These are phyloP conservation scores for Fusarium tanahbumbuense DNA, from an alignment of 2,329 filamentous ascomycete genomes.

Conservation along the genomic window DNA sequence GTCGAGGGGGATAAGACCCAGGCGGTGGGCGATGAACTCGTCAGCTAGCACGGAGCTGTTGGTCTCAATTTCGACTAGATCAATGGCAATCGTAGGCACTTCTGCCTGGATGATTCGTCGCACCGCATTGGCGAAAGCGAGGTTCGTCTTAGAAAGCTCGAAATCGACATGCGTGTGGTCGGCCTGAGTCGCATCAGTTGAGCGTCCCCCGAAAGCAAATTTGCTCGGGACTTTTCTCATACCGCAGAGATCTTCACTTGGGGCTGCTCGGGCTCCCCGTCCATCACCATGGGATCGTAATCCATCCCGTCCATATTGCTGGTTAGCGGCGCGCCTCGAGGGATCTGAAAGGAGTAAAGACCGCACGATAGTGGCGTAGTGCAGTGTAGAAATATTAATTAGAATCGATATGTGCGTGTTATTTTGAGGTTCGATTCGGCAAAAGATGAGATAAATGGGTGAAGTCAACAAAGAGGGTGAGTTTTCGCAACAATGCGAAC, in stretches of 20 bases:
- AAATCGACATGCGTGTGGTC: conserved; percentile 88
- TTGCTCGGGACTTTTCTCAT: conserved; percentile 43
- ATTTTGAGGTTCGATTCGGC: not conserved
- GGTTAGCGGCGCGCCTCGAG: conserved; percentile 26
- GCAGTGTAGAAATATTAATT: not conserved
- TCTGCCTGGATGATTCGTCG: conserved; percentile 93
- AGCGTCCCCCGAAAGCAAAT: conserved; percentile 11
- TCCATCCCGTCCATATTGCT: conserved; percentile 62
- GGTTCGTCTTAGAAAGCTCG: conserved; percentile 87
- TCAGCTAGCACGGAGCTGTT: conserved; percentile 98
- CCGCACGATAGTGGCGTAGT: conserved; percentile 2
- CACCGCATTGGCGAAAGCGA: conserved; percentile 91
- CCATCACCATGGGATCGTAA: conserved; percentile 70
- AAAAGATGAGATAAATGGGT: not conserved
- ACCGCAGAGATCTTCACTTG: conserved; percentile 71
- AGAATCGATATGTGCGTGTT: not conserved
- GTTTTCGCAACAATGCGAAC: conserved; percentile 41
- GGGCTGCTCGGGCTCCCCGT: conserved; percentile 67
- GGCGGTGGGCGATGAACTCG: conserved; percentile 92
- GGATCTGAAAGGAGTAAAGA: conserved; percentile 14
- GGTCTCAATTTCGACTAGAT: conserved; percentile 89
- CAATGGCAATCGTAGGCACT: conserved; percentile 93
- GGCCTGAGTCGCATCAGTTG: conserved; percentile 65
- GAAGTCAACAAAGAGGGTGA: conserved; percentile 24
- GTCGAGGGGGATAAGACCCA: conserved; percentile 89